Base-by-base conservation (phyloP, 371 early-diverging fungal species). In the Mucor mucedo region DNA sequence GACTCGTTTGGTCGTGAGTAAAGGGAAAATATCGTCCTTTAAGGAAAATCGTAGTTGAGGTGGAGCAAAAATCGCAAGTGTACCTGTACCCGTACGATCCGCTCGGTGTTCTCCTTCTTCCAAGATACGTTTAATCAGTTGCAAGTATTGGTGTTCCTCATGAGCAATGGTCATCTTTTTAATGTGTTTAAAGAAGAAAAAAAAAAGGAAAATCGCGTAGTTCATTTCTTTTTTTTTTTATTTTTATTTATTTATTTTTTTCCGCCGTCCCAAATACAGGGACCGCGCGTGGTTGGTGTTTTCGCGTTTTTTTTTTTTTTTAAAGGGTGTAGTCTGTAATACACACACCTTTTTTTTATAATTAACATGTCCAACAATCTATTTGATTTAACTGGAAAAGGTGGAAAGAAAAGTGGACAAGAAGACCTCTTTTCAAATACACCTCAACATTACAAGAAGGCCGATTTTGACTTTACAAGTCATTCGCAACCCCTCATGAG, bases 41-140 rank as follows among this genome's bases (percentile, higher is more conserved):
- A 99, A 85, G 1, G 88, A 89, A 76, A 98, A 99, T 40, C 98
- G 89, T 68, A 98, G 73, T 62, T 91, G 92, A 8, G 92, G 91
- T 9, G 98, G 95, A 4, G 98, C 99, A 84, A 99, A 99, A 21
- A 98, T 62, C 4, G 97, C 89, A 3, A 92, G 62, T 0, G 99
- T 99, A 42, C 99, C 99, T 30, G 98, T 98, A 13, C 99, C 98
- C 0, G 99, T 99, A 45, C 99, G 88, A 77, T 99, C 99, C 14
- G 78, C 77, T 45, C 98, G 90, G 41, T 71, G 71, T 60, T 91
- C 87, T 28, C 99, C 99, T 8, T 84, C 62, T 27, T 87, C 80
- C 50, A 99, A 82, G 61, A 99, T 92, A 29, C 79, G 70, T n/a
- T 85, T 76, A 39, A 98, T 87, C 32, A 99, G 84, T 49, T 87